Evolutionary conservation across 2,329 filamentous ascomycete genomes (phyloP), one percentile per base, ranked within the genome.

Genomic region (Niveomyces coronatus): DNA sequence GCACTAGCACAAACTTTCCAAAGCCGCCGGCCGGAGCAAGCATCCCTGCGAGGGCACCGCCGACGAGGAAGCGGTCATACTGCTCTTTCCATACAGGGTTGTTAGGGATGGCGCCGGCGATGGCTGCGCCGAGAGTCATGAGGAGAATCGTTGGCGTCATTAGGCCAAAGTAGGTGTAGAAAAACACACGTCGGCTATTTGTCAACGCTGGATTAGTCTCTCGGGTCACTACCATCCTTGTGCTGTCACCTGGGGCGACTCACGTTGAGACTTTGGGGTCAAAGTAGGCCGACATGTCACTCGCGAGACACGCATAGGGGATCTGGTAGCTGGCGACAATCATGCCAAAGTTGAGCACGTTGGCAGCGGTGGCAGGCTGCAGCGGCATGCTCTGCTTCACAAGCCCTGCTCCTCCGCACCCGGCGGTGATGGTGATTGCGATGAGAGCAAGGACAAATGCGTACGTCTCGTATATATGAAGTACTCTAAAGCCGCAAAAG

Each of bases 71-170:
- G 31, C 56, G 47, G 3, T 68, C 60, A 49, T 78, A 77, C 3
- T 64, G 72, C 3, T 57, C 62, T n/a, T 61, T 47, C 74, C 75
- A 79, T 4, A 56, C 55, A 0, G 70, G 64, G 2, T 71, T 61
- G 44, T 68, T 73, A 17, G 67, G 61, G 1, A 75, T 63, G 20
- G 74, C 74, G 6, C 74, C 74, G 14, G 68, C 74, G 30, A 82
- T 76, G n/a, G 76, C 76, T 9, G 76, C 72, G 6, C 77, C 77
- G 1, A 81, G 66, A 1, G 64, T 64, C 74, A 82, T 79, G 35
- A 81, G 64, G 0, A 72, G 61, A 26, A 76, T 61, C 0, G 72
- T 73, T 0, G 75, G 74, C 5, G 71, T 46, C 6, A 64, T 53
- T 3, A 78, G 64, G 9, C 77, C 76, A 10, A 63, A 47, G 49